Evolutionary conservation across 495 filamentous ascomycete species (phyloP), one percentile per base, ranked within the genome.

Genomic region (Xylaria cubensis): DNA sequence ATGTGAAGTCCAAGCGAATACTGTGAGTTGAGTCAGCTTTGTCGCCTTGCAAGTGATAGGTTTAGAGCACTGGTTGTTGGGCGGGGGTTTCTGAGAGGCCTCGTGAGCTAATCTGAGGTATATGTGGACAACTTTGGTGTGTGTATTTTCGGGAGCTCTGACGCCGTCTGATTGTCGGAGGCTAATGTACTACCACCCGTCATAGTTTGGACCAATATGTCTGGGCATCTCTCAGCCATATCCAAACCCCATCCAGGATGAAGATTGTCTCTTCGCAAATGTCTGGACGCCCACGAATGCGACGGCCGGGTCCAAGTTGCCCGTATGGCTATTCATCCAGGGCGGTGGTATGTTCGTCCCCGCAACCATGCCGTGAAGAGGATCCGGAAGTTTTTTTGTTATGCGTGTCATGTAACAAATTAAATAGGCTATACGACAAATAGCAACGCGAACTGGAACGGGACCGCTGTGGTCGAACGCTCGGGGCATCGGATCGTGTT

Each of bases 241-340:
- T 46, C 73, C 80, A 21, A 74, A 86, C 74, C 21, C 39, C 8
- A 81, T 72, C 1, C 80, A 86, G 48, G 85, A 85, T 17, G 93
- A 95, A 76, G 92, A 95, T 73, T 94, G 93, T 77, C 86, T 95
- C 1, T 93, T 91, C 71, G 82, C 90, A 13, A 90, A 94, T 73
- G 86, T 95, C n/a, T 94, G 88, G 80, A 87, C 91, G 5, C 92
- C 92, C 3, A 78, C 86, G 0, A 84, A 85, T 39, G 86, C 87
- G 0, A 88, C 83, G 3, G 59, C 67, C 0, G 63, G 71, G 4
- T 86, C 82, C 0, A 87, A 84, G 26, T 79, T 92, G 3, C 92
- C 91, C 0, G 91, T 94, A 2, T 94, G 86, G 82, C 85, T 94
- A 61, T 94, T 88, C 73, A 91, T 95, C 64, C 90, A 92, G 74